Conservation (phyloP, 345 rosid species). For the Microthlaspi erraticum region DNA sequence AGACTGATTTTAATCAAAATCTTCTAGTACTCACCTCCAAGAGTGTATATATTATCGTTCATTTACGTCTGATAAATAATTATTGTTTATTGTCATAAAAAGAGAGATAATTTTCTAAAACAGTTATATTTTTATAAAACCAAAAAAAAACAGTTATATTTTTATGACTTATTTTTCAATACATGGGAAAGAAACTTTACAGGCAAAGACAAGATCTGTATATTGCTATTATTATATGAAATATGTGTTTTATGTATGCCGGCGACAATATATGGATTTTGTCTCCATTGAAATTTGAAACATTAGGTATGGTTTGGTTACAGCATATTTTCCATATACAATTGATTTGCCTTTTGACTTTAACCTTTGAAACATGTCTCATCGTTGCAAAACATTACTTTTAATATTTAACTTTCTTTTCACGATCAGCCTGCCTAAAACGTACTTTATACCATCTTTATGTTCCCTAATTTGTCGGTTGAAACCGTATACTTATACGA, state of each 20-base stretch:
- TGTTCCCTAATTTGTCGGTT: slow-evolving; percentile 47
- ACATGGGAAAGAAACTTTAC: not conserved
- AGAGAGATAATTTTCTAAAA: not conserved
- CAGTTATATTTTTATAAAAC: too few species aligned
- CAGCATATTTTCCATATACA: slow-evolving; percentile 35
- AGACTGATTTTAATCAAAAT: not conserved
- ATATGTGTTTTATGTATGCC: slow-evolving; percentile 26
- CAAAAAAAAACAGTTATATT: not conserved
- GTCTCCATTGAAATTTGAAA: slow-evolving; percentile 41
- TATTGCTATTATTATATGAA: slow-evolving; percentile 23
- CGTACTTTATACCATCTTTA: slow-evolving; percentile 40
- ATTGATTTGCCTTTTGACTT: slow-evolving; percentile 46
- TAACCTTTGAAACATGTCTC: slow-evolving; percentile 40
- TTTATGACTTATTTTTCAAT: not conserved
- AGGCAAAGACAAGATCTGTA: not conserved
- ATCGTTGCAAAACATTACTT: slow-evolving; percentile 45
- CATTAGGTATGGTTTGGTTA: slow-evolving; percentile 43
- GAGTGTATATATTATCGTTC: not conserved
- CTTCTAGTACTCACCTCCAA: not conserved
- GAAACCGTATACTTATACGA: slow-evolving; percentile 32
- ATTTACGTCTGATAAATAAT: not conserved
- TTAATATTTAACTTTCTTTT: slow-evolving; percentile 26
- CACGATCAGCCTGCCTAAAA: slow-evolving; percentile 43
- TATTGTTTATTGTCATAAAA: not conserved
- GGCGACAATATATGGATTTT: slow-evolving; percentile 36